These are phyloP conservation scores for Paramecium sonneborni DNA, from an alignment of 73 alveolate genomes.

Conservation along the genomic window DNA sequence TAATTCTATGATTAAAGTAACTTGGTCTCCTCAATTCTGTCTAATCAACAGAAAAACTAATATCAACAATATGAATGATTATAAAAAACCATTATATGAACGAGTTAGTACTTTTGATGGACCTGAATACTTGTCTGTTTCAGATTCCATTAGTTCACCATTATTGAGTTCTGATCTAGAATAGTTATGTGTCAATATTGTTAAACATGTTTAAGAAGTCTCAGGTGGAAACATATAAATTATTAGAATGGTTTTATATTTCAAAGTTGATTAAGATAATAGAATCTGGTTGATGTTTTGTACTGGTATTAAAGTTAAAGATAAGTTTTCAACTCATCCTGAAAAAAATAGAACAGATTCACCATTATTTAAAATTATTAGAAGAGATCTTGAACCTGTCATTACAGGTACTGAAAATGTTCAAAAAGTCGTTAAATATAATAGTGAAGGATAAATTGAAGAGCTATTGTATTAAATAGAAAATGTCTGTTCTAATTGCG, in stretches of 20 bases:
- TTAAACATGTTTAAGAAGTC: conserved; percentile 76
- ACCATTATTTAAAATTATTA: background rate
- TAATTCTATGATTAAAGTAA: conserved; percentile 76
- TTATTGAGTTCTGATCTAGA: conserved; percentile 75
- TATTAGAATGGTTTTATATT: conserved; percentile 77
- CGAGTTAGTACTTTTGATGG: conserved; percentile 82
- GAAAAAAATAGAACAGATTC: background rate
- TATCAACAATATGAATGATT: conserved; percentile 66
- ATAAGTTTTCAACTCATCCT: background rate
- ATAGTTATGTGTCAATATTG: conserved; percentile 74
- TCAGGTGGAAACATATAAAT: conserved; percentile 79
- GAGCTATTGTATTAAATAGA: conserved; percentile 17
- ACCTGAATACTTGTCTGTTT: conserved; percentile 72
- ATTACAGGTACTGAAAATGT: background rate
- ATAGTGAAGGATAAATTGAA: conserved; percentile 51
- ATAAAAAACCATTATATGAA: conserved; percentile 75
- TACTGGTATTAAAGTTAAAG: conserved; percentile 70
- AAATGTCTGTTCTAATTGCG: conserved; percentile 65
- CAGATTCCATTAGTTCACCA: conserved; percentile 80
- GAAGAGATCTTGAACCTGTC: conserved; percentile 47
- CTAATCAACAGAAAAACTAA: conserved; percentile 77
- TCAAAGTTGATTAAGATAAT: conserved; percentile 77
- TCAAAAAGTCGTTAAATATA: background rate
- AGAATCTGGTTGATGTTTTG: conserved; percentile 79
- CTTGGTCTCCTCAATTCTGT: conserved; percentile 80